These are phyloP conservation scores for Mycosarcoma maydis DNA, from an alignment of 1,284 basidiomycete species.

Conservation along the genomic window DNA sequence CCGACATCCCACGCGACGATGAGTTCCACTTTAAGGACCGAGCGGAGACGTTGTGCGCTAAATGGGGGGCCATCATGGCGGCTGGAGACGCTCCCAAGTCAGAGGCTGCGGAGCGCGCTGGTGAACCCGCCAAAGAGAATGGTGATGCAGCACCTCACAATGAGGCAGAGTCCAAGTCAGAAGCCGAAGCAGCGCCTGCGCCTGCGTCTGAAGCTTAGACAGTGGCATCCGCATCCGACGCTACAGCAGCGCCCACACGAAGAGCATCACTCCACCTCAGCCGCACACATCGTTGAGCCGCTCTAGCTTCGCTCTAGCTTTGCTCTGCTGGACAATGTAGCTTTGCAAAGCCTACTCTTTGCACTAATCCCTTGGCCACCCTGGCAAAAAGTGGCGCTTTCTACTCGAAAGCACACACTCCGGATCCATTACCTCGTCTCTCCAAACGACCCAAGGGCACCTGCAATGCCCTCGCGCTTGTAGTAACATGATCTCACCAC, in stretches of 20 bases:
- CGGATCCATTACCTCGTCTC: too few species aligned
- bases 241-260: conserved; percentile 13
- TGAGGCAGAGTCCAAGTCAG: conserved; percentile 16
- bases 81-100: conserved; percentile 14
- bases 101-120: conserved; percentile 6
- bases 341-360: too few species aligned
- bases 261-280: background rate
- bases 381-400: too few species aligned
- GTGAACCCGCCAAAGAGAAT: conserved; percentile 23
- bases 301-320: too few species aligned
- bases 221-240: conserved; percentile 4
- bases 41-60: conserved; percentile 69
- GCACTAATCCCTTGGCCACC: too few species aligned
- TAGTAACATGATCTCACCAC: too few species aligned
- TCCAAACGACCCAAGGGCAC: too few species aligned
- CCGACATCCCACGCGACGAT: conserved; percentile 79
- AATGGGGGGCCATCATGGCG: conserved; percentile 59
- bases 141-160: conserved; percentile 12
- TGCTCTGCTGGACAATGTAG: too few species aligned
- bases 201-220: background rate
- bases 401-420: too few species aligned
- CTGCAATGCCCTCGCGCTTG: background rate
- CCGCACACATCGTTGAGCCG: background rate
- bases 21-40: conserved; percentile 87
- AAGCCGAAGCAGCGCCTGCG: conserved; percentile 13